A percentile compares a stretch with the other conserved stretches of the same genome.
These are phyloP conservation scores for Thinopyrum elongatum DNA, from an alignment of 176 grass and related monocot species.

Conservation along the genomic window DNA sequence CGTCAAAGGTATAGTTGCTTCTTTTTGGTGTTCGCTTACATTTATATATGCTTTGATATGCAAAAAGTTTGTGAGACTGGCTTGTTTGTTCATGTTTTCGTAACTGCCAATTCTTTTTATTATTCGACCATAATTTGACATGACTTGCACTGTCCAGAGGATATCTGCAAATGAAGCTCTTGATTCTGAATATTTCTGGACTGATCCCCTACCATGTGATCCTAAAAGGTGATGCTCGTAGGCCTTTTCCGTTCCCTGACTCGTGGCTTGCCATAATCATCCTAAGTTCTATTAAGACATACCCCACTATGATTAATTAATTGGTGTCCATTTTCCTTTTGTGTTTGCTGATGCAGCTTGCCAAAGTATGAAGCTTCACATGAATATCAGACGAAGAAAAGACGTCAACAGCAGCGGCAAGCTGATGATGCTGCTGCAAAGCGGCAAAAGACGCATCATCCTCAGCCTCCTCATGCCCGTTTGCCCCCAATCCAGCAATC, in stretches of 20 bases:
- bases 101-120: not conserved
- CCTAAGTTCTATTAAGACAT: not conserved
- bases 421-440: constrained; percentile 64
- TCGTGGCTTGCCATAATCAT: not conserved
- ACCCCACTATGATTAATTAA: not conserved
- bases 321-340: not conserved
- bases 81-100: constrained; percentile 9
- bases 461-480: constrained; percentile 50
- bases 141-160: constrained; percentile 46
- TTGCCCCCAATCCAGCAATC: constrained; percentile 68
- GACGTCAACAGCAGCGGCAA: constrained; percentile 66
- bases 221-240: constrained; percentile 54
- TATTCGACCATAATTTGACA: constrained; percentile 26
- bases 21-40: not conserved
- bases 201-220: constrained; percentile 73
- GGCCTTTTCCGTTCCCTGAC: not conserved
- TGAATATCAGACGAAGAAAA: constrained; percentile 75
- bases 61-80: not conserved
- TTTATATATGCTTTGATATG: not conserved
- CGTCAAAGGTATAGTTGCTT: constrained; percentile 51
- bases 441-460: constrained; percentile 59
- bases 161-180: constrained; percentile 70
- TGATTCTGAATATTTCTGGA: constrained; percentile 83
- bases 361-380: constrained; percentile 71
- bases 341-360: constrained; percentile 43